A percentile compares a stretch with the other conserved stretches of the same genome.
Evolutionary conservation across 2,329 filamentous ascomycete species (phyloP).

Genomic region (Penicillium sp.): DNA sequence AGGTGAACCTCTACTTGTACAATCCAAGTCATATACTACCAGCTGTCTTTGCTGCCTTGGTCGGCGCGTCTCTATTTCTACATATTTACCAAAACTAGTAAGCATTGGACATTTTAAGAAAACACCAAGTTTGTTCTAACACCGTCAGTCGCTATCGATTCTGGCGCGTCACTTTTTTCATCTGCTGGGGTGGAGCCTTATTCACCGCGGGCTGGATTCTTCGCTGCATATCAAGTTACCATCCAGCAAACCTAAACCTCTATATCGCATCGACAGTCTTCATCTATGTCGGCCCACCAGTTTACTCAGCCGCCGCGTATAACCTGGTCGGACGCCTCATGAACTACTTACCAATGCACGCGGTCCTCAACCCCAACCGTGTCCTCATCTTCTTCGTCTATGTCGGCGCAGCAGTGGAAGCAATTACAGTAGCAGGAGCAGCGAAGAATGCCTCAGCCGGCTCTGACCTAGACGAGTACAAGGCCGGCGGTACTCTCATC

Average conservation of each 20-base stretch:
- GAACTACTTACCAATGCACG: constrained; percentile 42
- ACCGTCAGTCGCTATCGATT: constrained; percentile 29
- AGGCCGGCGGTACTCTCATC: constrained; percentile 31
- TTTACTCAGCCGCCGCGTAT: constrained; percentile 42
- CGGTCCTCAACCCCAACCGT: constrained; percentile 38
- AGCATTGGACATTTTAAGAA: constrained; percentile 7
- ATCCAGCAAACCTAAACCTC: constrained; percentile 29
- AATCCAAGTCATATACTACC: constrained; percentile 36
- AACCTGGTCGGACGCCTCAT: constrained; percentile 39
- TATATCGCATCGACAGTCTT: constrained; percentile 39
- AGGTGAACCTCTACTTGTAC: constrained; percentile 27
- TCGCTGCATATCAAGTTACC: constrained; percentile 31
- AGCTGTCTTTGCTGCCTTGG: constrained; percentile 33
- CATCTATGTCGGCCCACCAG: constrained; percentile 37
- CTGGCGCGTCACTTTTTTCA: constrained; percentile 40
- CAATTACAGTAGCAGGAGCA: constrained; percentile 35
- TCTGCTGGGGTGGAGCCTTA: constrained; percentile 37
- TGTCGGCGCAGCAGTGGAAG: constrained; percentile 37
- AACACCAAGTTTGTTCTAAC: background rate
- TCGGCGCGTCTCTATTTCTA: constrained; percentile 32
- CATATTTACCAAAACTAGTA: constrained; percentile 39
- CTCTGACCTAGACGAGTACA: constrained; percentile 16
- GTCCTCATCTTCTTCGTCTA: constrained; percentile 41
- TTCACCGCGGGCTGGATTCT: constrained; percentile 42
- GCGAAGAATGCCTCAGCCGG: constrained; percentile 24